Evolutionary conservation across 1,284 basidiomycete species (phyloP).

Genomic region (Entoloma clypeatum): DNA sequence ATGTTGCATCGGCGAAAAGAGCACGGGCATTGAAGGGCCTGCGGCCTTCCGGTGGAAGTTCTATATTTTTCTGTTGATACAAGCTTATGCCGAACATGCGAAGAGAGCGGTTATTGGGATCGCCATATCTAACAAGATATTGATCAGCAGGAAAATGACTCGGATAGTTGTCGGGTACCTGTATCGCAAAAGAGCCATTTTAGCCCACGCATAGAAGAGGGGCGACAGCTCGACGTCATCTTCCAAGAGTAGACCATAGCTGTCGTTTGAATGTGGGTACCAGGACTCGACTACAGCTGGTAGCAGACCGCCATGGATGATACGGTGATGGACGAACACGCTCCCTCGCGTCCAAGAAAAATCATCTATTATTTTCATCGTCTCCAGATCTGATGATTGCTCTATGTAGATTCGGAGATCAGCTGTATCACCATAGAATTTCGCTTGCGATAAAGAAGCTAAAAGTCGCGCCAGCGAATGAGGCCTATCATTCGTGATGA

Average conservation of each 20-base stretch:
- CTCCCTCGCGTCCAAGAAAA: slow-evolving; percentile 60
- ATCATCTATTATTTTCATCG: slow-evolving; percentile 46
- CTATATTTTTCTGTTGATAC: slow-evolving; percentile 79
- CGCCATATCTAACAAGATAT: slow-evolving; percentile 48
- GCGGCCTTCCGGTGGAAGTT: slow-evolving; percentile 66
- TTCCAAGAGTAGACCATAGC: slow-evolving; percentile 76
- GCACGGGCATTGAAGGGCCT: slow-evolving; percentile 60
- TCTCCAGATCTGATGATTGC: slow-evolving; percentile 63
- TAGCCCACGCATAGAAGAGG: slow-evolving; percentile 79
- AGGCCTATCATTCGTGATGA: slow-evolving; percentile 76
- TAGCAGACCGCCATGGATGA: slow-evolving; percentile 72
- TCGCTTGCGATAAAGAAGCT: slow-evolving; percentile 51
- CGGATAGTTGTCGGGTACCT: slow-evolving; percentile 43
- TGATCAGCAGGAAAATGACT: not conserved
- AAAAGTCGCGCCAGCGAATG: slow-evolving; percentile 67
- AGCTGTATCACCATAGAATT: slow-evolving; percentile 67
- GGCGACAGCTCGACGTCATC: slow-evolving; percentile 83
- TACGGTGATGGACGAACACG: slow-evolving; percentile 61
- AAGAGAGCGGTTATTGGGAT: slow-evolving; percentile 32
- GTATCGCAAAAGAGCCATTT: slow-evolving; percentile 71
- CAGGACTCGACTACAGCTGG: slow-evolving; percentile 82
- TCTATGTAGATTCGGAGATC: slow-evolving; percentile 69
- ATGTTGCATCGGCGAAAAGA: slow-evolving; percentile 45
- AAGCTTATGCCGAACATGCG: slow-evolving; percentile 74
- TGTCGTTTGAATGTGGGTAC: slow-evolving; percentile 71